Evolutionary conservation across 2,329 filamentous ascomycete species (phyloP), one percentile per base, ranked within the genome.

Genomic region (Dissoconium aciculare): DNA sequence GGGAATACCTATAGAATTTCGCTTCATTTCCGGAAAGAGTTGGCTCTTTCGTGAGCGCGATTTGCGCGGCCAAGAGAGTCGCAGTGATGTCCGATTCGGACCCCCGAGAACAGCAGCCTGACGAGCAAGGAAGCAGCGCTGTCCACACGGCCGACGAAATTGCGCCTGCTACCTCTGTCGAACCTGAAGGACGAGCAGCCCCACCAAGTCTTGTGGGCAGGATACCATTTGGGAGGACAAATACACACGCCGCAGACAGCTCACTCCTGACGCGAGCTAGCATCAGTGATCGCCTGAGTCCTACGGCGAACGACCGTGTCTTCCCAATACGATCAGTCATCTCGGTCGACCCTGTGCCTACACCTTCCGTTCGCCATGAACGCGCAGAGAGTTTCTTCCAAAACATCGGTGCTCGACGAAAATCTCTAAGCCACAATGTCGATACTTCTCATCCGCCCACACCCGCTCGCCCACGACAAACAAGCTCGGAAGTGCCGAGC

Each of bases 261-360:
- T 34, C 35, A 23, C 30, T 34, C 5, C 12, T 34, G 24, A 14
- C 24, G 17, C 15, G 15, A 3, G 5, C 32, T 8, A 31, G 25
- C 15, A 17, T 38, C 17, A 42, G 46, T 12, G 52, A 46, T 25
- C 31, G 44, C 5, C 42, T 60, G 28, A 62, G 58, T 39, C 59
- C 60, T 11, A 52, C 50, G 23, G 43, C 54, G 4, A 50, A 57
- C 27, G 67, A 85, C 45, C 68, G 78, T 32, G 77, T 87, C 4
- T 87, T 80, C 34, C 80, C 80, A n/a, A 78, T 87, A 17, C 71
- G 78, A 28, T 84, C 78, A n/a, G 74, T 81, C 26, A 63, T 87
- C 14, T 79, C 71, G 5, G 70, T 85, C 24, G 74, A 80, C 42
- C 69, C 70, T 5, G 55, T 53, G 8, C 54, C 58, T 2, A 63